phyloP scores from a whole-genome alignment of 2,329 filamentous ascomycete species.

The Sclerotinia sclerotiorum region DNA sequence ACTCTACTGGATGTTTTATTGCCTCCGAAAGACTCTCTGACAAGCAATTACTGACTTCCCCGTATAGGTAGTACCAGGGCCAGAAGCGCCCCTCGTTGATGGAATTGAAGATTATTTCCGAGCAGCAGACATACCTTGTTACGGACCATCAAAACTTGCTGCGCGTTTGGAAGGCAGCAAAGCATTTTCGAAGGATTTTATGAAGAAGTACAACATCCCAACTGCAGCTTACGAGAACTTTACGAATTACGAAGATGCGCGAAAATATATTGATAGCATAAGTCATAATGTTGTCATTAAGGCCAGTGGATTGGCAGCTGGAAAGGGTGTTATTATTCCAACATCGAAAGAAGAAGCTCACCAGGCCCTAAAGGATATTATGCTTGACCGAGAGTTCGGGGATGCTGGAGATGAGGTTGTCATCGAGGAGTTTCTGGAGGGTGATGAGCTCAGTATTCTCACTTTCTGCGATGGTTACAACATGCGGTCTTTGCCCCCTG shows the following conservation, averaged over 20 bases:
- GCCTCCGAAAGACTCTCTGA: neutral
- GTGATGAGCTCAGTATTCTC: constrained; percentile 88
- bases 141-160: constrained; percentile 81
- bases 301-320: constrained; percentile 85
- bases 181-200: constrained; percentile 96
- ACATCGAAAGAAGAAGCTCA: constrained; percentile 76
- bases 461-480: constrained; percentile 89
- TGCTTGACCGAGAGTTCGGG: constrained; percentile 86
- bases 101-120: constrained; percentile 85
- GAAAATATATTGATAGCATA: constrained; percentile 70
- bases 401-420: constrained; percentile 86
- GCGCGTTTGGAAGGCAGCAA: constrained; percentile 95
- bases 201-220: constrained; percentile 85
- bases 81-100: constrained; percentile 89
- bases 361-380: constrained; percentile 80
- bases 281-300: constrained; percentile 85
- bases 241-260: constrained; percentile 69
- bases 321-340: constrained; percentile 85
- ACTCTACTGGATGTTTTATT: neutral
- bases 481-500: constrained; percentile 79
- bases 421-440: constrained; percentile 89
- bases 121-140: constrained; percentile 45
- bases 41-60: neutral
- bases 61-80: constrained; percentile 71
- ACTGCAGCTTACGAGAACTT: constrained; percentile 93